Conservation (phyloP, 768 basidiomycete species). For the Epithele typhae region DNA sequence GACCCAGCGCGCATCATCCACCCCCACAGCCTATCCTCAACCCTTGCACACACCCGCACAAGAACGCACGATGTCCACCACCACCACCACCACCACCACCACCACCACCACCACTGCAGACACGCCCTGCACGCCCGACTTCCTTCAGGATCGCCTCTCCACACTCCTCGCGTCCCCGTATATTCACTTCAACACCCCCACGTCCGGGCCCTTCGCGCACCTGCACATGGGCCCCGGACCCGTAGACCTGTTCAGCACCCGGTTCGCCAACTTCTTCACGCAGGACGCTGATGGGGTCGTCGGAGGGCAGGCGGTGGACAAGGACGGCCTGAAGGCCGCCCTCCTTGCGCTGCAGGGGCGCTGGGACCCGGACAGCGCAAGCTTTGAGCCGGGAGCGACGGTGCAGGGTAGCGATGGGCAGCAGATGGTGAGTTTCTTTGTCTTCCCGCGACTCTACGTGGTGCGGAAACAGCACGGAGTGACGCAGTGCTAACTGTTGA, state of each 20-base stretch:
- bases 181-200: slow-evolving; percentile 25
- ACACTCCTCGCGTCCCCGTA: slow-evolving; percentile 24
- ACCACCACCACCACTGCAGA: too few relatives aligned
- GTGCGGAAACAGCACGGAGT: too few relatives aligned
- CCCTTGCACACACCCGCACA: too few relatives aligned
- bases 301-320: slow-evolving; percentile 20
- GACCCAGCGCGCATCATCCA: too few relatives aligned
- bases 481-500: too few relatives aligned
- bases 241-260: slow-evolving; percentile 28
- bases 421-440: not conserved
- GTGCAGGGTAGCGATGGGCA: too few relatives aligned
- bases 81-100: too few relatives aligned
- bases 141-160: slow-evolving; percentile 20
- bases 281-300: slow-evolving; percentile 20
- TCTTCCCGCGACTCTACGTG: not conserved
- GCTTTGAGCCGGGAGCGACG: slow-evolving; percentile 12
- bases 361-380: slow-evolving; percentile 17
- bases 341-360: slow-evolving; percentile 25
- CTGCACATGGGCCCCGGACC: slow-evolving; percentile 26
- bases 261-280: slow-evolving; percentile 25
- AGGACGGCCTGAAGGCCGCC: slow-evolving; percentile 22
- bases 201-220: not conserved
- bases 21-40: too few relatives aligned
- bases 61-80: too few relatives aligned
- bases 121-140: slow-evolving; percentile 12